A percentile compares a stretch with the other conserved stretches of the same genome.
Conservation (phyloP, 495 filamentous ascomycete species). For the Trypethelium eluteriae region DNA sequence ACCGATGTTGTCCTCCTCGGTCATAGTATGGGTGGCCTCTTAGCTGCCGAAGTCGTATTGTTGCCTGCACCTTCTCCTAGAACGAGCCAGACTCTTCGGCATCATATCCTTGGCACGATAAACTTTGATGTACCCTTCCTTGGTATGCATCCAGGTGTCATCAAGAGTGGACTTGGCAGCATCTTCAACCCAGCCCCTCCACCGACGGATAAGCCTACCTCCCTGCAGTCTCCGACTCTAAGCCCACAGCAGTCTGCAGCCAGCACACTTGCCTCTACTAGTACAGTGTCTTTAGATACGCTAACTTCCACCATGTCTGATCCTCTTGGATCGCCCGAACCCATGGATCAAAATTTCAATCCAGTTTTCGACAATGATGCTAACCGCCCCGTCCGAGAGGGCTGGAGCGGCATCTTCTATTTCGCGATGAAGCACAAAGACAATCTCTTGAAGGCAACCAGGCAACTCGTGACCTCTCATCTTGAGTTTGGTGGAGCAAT, state of each 20-base stretch:
- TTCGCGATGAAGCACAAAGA: constrained; percentile 75
- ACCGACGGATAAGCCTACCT: constrained; percentile 16
- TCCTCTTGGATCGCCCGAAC: constrained; percentile 16
- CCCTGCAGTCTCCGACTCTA: neutral
- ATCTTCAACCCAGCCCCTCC: constrained; percentile 56
- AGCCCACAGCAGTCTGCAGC: neutral
- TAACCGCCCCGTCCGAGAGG: constrained; percentile 53
- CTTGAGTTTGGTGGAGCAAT: constrained; percentile 75
- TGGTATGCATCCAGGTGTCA: constrained; percentile 81
- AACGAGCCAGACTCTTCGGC: constrained; percentile 45
- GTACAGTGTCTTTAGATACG: neutral
- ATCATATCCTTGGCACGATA: constrained; percentile 75
- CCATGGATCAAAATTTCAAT: constrained; percentile 59
- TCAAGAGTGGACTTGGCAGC: constrained; percentile 69
- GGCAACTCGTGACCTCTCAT: constrained; percentile 67
- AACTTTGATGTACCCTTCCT: constrained; percentile 81
- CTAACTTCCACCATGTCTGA: neutral
- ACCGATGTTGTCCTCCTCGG: constrained; percentile 81
- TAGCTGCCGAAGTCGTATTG: constrained; percentile 72
- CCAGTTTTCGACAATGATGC: constrained; percentile 68
- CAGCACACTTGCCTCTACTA: neutral
- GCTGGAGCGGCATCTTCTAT: constrained; percentile 58
- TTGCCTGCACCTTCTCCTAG: constrained; percentile 38
- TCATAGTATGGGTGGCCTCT: constrained; percentile 83
- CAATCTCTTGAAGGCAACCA: constrained; percentile 59